Base-by-base conservation (phyloP, 805 yeast genomes). In the Ogataea siamensis region DNA sequence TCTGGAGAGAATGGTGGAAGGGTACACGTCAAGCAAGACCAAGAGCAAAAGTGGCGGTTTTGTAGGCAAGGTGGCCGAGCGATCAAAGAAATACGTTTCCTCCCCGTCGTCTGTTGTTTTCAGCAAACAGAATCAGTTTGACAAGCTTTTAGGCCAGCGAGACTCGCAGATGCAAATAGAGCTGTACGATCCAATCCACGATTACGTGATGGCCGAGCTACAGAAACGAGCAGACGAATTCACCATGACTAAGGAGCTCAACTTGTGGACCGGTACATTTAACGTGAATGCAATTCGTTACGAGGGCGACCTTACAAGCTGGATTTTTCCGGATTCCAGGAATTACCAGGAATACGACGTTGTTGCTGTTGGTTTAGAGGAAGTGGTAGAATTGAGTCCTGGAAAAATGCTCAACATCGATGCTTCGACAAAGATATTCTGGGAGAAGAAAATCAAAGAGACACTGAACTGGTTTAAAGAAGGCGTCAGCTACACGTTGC, bases 311-410 rank as follows among this genome's bases (percentile, higher is more conserved):
- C 54, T 76, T 7, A 50, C 53, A 5, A 51, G 57, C 5, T 72
- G 78, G 71, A 28, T 76, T 3, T 75, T 67, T 42, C 80, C 81
- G 0, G 50, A 52, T 28, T 51, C 57, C 9, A 51, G 60, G 5
- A 58, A 58, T n/a, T 53, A 55, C 18, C 44, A 60, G 20, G 76
- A 84, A 24, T 61, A 62, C 39, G 96, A 91, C 52, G 58, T 89
- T 2, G 79, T 86, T 14, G 83, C 82, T 1, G 70, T 93, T 45
- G 98, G 96, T 2, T 67, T 93, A 25, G 95, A 93, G 59, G 99
- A 93, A 53, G 80, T 89, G 22, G 80, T 88, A 9, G 97, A 89
- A 53, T 66, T 93, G 29, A 76, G 80, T 2, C 83, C 93, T 0
- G 87, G 91, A 10, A 84, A 86, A 54, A 87, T 87, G 78, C 72